phyloP scores from a whole-genome alignment of 139 green algal genomes.

The Coelastrella sp. region DNA sequence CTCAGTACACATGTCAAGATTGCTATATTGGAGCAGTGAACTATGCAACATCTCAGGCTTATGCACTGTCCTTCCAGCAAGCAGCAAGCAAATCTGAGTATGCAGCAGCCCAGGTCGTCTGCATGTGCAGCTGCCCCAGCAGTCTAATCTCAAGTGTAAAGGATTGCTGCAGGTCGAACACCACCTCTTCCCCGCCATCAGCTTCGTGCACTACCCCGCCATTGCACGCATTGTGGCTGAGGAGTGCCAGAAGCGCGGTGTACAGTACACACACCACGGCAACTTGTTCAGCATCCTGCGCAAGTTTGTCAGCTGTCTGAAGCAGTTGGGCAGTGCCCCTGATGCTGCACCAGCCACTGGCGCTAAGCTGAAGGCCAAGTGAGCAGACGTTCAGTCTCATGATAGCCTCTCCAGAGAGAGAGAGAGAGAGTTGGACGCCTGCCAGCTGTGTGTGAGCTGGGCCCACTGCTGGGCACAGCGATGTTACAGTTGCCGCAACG shows the following conservation, averaged over 20 bases:
- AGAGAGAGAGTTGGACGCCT: neutral
- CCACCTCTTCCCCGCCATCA: slow-evolving; percentile 86
- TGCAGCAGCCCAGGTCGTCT: no score
- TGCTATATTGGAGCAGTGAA: no score
- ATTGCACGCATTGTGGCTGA: slow-evolving; percentile 82
- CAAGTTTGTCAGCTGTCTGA: slow-evolving; percentile 62
- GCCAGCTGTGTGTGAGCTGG: no score
- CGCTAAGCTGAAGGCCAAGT: slow-evolving; percentile 24
- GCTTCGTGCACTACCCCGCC: slow-evolving; percentile 85
- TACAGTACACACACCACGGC: slow-evolving; percentile 21
- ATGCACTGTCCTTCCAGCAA: no score
- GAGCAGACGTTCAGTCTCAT: neutral
- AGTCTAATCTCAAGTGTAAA: neutral
- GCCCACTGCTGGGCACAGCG: no score
- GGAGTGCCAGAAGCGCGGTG: slow-evolving; percentile 58
- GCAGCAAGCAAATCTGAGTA: no score
- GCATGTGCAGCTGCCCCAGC: no score
- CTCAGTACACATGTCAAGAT: no score
- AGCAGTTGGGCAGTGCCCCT: slow-evolving; percentile 54
- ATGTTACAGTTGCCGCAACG: no score
- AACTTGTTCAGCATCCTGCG: slow-evolving; percentile 51
- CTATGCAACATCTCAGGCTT: no score
- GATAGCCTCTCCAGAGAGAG: neutral
- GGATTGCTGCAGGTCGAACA: slow-evolving; percentile 76
- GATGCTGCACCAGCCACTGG: slow-evolving; percentile 22